Evolutionary conservation across 1,284 basidiomycete species (phyloP), one percentile per base, ranked within the genome.

Genomic region (Puccinia horiana): DNA sequence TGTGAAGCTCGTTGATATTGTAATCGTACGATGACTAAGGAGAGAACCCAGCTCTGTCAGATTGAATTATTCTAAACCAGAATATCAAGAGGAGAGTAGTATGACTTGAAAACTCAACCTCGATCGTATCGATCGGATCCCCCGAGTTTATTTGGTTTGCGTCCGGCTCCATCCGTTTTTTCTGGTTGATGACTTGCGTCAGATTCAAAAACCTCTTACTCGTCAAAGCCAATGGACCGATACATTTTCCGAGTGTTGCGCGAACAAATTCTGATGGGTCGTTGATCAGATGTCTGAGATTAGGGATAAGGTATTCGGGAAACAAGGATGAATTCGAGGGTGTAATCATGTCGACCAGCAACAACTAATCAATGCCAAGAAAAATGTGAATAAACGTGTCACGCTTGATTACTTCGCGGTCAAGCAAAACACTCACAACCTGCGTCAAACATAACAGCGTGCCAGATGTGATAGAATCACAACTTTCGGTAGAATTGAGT

Each of bases 251-350:
- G 87, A 95, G 96, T 44, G 92, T 92, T 83, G 92, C 92, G 49
- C 97, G 91, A 0, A 98, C 96, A n/a, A 92, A 92, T 0, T 94
- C 90, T 83, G 96, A 95, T 0, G 91, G 88, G 86, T 99, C 97
- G 58, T 91, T 90, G 0, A 93, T 90, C 6, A 99, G 89, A 83
- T 94, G 91, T 44, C 91, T 90, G 84, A 95, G 91, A 85, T 96
- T 94, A 0, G 96, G 96, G 40, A 99, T 91, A 83, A 99, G 92
- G 87, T 98, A 99, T 87, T 98, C 96, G 0, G 94, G 92, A 85
- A 98, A 94, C 35, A 98, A 93, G 23, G 88, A 70, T 65, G 89
- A 92, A 85, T 98, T 98, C 0, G 94, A 94, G 0, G 94, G 93
- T 0, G 95, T 95, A 82, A 99, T 94, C 0, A 93, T 92, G 0